Evolutionary conservation across 192 early-diverging fungal genomes (phyloP), one percentile per base, ranked within the genome.

Genomic region (Backusella morwellensis): DNA sequence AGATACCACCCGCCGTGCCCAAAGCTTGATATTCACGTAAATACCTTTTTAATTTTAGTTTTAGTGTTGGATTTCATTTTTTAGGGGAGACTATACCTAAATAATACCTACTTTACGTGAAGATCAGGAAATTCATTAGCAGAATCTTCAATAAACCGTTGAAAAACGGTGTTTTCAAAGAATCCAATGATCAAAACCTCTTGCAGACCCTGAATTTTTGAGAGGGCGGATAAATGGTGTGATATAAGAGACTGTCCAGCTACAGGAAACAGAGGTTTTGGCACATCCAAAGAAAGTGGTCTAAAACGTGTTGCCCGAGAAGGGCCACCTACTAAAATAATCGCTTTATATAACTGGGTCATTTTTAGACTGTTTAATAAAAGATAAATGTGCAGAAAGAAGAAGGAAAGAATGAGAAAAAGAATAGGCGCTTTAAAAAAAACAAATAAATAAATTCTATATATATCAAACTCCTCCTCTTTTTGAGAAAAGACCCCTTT

Each of bases 251-350:
- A 96, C 66, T 88, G 86, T 34, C 97, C 97, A 40, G 96, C 98
- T 63, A 99, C 95, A 6, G 98, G 98, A 86, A 99, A 99, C 72
- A 99, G 86, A 29, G 98, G 97, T 85, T 99, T 97, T 44, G 98
- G 98, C 8, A 93, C 89, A 79, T 97, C 92, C 88, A 98, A 92
- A 71, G 96, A 98, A 71, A 99, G 87, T 21, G 98, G 97, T 36
- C 98, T 91, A 90, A 99, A 99, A 72, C 97, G 92, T 26, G 98
- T 98, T 50, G 95, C 98, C 72, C 97, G 91, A 38, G 96, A 98
- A 35, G 97, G 96, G 2, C 98, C 97, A 79, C 98, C 98, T 59
- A 99, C 98, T 68, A 99, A 91, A 79, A 99, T 93, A 77, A 98
- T 92, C 17, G 95, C 97, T 86, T 98, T 97, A 81, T 50, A 72